Percentiles rank a stretch among this genome's conserved stretches.
phyloP scores from a whole-genome alignment of 208 protist genomes.

The Crithidia sp. region DNA sequence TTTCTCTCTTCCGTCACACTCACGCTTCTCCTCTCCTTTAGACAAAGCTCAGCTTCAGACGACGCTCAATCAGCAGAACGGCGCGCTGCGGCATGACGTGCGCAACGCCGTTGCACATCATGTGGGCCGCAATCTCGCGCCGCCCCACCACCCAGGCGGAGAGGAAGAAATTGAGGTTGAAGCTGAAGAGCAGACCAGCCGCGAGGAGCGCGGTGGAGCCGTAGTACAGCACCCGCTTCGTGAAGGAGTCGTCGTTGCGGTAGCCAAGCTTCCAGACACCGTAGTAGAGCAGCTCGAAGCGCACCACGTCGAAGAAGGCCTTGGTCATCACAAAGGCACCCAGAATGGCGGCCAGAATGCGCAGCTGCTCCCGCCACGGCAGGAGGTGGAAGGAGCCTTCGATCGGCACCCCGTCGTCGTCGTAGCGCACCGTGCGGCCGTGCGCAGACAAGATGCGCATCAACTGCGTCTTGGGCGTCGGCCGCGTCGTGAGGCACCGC shows the following conservation, averaged over 20 bases:
- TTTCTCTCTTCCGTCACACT: not conserved
- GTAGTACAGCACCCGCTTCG: conserved; percentile 44
- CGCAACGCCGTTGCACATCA: conserved; percentile 25
- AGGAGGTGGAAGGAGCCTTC: conserved; percentile 32
- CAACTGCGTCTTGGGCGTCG: not conserved
- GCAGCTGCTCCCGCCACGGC: conserved; percentile 38
- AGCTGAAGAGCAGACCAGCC: conserved; percentile 26
- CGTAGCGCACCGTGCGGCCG: conserved; percentile 27
- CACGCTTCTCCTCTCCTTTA: not conserved
- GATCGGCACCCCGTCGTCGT: conserved; percentile 35
- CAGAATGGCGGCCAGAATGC: conserved; percentile 27
- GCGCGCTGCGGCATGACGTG: conserved; percentile 26
- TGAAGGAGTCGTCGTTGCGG: conserved; percentile 23
- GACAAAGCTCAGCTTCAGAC: conserved; percentile 4
- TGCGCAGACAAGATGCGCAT: not conserved
- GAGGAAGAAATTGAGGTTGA: conserved; percentile 35
- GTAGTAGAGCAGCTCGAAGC: conserved; percentile 52
- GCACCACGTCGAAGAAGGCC: conserved; percentile 27
- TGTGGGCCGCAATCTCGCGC: conserved; percentile 23
- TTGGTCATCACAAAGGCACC: conserved; percentile 37
- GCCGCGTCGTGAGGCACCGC: not conserved
- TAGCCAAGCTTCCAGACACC: conserved; percentile 42
- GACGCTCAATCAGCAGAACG: conserved; percentile 11
- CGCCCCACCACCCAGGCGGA: conserved; percentile 31
- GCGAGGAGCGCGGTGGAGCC: conserved; percentile 30